Percentiles rank a stretch among this genome's conserved stretches.
Conservation (phyloP, 345 rosid species). For the Atalantia buxifolia region DNA sequence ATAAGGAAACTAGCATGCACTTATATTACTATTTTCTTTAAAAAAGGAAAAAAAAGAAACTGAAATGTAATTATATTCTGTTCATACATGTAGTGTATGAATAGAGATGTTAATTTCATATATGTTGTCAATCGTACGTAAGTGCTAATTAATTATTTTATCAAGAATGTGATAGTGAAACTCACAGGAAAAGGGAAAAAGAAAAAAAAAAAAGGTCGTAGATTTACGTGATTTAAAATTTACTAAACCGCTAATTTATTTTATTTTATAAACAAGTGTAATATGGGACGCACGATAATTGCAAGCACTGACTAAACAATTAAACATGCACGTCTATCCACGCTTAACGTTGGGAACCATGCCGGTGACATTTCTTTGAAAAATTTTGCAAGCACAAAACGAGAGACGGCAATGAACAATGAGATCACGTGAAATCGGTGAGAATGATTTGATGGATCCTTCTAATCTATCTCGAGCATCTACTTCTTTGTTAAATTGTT, state of each 20-base stretch:
- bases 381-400: too few relatives aligned
- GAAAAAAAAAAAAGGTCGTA: too few relatives aligned
- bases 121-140: too few relatives aligned
- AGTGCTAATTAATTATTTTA: background rate
- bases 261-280: too few relatives aligned
- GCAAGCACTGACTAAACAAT: background rate
- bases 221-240: background rate
- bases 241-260: background rate
- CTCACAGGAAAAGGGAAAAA: background rate
- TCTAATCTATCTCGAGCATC: background rate
- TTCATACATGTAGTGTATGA: too few relatives aligned
- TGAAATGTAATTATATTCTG: background rate
- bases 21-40: background rate
- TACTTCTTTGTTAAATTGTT: too few relatives aligned
- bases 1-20: background rate
- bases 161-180: background rate
- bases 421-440: background rate
- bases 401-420: too few relatives aligned
- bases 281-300: too few relatives aligned
- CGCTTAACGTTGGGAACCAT: background rate
- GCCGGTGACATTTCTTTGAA: background rate
- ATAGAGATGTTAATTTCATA: too few relatives aligned
- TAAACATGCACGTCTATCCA: background rate
- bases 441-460: too few relatives aligned
- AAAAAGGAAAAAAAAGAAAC: background rate